Percentiles rank a stretch among this genome's conserved stretches.
Conservation (phyloP, 352 stramenopile genomes). For the Phytophthora pluvialis region DNA sequence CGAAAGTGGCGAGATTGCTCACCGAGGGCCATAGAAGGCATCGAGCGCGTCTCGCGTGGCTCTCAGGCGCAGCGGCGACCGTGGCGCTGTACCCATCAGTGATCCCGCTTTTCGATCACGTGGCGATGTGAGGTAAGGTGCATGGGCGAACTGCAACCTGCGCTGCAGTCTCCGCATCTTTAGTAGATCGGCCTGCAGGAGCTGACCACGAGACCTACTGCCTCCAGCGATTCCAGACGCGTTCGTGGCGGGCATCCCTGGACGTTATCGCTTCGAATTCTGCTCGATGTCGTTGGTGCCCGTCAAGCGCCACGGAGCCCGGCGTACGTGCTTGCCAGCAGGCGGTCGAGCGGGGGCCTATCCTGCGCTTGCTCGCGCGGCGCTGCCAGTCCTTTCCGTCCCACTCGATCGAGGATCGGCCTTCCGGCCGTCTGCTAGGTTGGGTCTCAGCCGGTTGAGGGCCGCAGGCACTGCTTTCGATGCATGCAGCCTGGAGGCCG, state of each 20-base stretch:
- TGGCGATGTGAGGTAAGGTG: constrained; percentile 27
- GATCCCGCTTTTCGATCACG: constrained; percentile 23
- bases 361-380: constrained; percentile 31
- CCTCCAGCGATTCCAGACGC: background rate
- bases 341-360: constrained; percentile 20
- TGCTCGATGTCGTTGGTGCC: background rate
- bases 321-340: constrained; percentile 37
- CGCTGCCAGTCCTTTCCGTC: constrained; percentile 34
- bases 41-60: background rate
- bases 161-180: background rate
- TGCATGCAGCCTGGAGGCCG: constrained; percentile 3
- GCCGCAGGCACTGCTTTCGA: constrained; percentile 15
- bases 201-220: background rate
- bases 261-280: background rate
- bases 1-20: constrained; percentile 9
- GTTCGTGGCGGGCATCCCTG: too few relatives aligned
- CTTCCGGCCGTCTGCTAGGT: constrained; percentile 34
- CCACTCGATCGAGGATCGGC: constrained; percentile 20
- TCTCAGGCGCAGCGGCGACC: constrained; percentile 4
- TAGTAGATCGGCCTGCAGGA: background rate
- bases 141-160: constrained; percentile 24
- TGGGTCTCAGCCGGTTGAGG: constrained; percentile 20
- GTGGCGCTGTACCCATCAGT: constrained; percentile 20
- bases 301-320: background rate
- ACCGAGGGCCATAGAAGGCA: background rate